phyloP scores from a whole-genome alignment of 2,329 filamentous ascomycete genomes.

The Monilinia fructicola region DNA sequence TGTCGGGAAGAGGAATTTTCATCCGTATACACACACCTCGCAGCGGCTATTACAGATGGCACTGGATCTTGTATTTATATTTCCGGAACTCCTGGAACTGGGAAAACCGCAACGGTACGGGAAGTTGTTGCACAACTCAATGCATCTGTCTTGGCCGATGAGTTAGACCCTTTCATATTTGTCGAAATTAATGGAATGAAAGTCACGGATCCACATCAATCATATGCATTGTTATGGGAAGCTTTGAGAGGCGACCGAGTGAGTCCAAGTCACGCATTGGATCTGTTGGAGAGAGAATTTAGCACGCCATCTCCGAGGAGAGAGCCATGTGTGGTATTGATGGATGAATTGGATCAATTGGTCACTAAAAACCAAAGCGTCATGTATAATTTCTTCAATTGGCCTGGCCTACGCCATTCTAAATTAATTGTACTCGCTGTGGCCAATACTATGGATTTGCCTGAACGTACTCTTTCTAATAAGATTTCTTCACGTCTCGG shows the following conservation, averaged over 20 bases:
- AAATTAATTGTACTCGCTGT: constrained; percentile 94
- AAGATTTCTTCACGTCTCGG: constrained; percentile 91
- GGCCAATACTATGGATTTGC: constrained; percentile 98
- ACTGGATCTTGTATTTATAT: constrained; percentile 98
- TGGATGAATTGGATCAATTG: constrained; percentile 97
- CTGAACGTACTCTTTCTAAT: constrained; percentile 93
- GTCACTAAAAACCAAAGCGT: constrained; percentile 99
- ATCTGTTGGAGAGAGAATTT: constrained; percentile 89
- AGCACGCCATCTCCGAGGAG: constrained; percentile 85
- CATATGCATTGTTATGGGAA: constrained; percentile 94
- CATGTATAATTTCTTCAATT: constrained; percentile 99
- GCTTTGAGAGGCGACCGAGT: constrained; percentile 91
- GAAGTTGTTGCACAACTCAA: constrained; percentile 91
- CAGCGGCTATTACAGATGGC: constrained; percentile 90
- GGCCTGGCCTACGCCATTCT: constrained; percentile 88
- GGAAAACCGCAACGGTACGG: constrained; percentile 94
- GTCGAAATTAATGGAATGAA: constrained; percentile 99
- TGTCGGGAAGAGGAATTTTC: constrained; percentile 91
- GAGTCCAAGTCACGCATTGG: constrained; percentile 85
- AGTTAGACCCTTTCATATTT: constrained; percentile 97
- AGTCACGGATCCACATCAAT: constrained; percentile 95
- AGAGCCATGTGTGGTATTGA: constrained; percentile 92
- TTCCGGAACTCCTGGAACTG: constrained; percentile 95
- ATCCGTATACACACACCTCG: constrained; percentile 88
- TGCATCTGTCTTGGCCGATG: constrained; percentile 80